Base-by-base conservation (phyloP, 306 rosid genomes). In the Citrullus amarus region DNA sequence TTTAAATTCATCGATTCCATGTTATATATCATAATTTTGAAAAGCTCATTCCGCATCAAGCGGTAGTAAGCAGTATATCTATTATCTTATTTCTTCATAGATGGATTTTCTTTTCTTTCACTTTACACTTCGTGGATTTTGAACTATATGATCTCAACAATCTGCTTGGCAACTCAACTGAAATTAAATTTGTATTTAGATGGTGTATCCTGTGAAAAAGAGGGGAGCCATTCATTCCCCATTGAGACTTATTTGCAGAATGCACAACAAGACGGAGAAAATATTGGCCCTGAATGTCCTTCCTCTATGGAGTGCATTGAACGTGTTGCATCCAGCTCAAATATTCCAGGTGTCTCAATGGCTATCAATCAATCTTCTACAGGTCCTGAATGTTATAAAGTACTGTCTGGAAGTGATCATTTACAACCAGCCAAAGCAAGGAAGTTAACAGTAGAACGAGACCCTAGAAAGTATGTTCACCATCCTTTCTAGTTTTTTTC, bases 291-390 rank as follows among this genome's bases (percentile, higher is more conserved):
- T 83, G 86, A 89, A 81, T 82, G 55, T 88, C 90, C 86, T 75
- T 85, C 83, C 74, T 53, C 86, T 56, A 30, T 32, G 14, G 93
- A 91, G 18, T 82, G 88, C 80, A 82, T 80, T 75, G 97, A 93
- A 82, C 91, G 80, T 73, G 97, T 84, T 75, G 93, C 82, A 57
- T 94, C 97, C 75, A 90, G 96, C 91, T 84, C 87, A 79, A 94
- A 85, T 80, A 83, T 81, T 84, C 87, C 85, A 8, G 96, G 93
- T 70, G 85, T 86, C 82, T 81, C 96, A 56, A 88, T 90, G 85
- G 88, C 91, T 83, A 89, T 83, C 86, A 87, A 91, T 56, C 97
- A 90, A 81, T 84, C 96, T 58, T 89, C 93, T 58, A 66, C 54
- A 59, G 98, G 93, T 61, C 91, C 85, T 73, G 97, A 92, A 84